Conservation (phyloP, 148 eudicot genomes). For the Fagopyrum homotropicum region DNA sequence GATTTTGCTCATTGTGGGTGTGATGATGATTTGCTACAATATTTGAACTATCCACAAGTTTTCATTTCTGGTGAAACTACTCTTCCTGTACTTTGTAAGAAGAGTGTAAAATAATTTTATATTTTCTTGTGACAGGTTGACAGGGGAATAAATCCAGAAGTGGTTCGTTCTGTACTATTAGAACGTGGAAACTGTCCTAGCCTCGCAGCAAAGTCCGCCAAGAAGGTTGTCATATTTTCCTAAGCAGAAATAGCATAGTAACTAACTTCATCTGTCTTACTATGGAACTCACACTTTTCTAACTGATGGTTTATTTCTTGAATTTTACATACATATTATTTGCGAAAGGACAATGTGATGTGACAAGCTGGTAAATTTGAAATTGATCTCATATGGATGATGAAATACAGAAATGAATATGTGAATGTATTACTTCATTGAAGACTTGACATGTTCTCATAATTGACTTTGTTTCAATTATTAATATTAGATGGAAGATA, state of each 20-base stretch:
- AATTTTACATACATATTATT: background rate
- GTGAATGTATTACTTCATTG: background rate
- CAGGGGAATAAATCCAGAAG: constrained; percentile 83
- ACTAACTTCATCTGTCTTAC: background rate
- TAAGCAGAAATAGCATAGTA: background rate
- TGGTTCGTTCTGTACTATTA: constrained; percentile 73
- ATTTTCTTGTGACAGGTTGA: constrained; percentile 59
- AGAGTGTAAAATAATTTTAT: background rate
- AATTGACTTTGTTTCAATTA: background rate
- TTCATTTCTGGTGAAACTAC: background rate
- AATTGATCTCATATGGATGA: background rate
- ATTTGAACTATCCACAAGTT: background rate
- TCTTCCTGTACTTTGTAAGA: background rate
- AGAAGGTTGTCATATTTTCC: constrained; percentile 31
- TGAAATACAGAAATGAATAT: background rate
- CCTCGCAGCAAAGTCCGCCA: constrained; percentile 71
- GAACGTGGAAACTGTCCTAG: constrained; percentile 84
- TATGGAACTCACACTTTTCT: background rate
- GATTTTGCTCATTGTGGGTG: background rate
- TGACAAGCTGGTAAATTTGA: background rate
- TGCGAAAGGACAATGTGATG: background rate
- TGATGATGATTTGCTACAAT: background rate
- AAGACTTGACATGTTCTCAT: background rate
- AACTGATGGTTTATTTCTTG: background rate
- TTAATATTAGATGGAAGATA: constrained; percentile 61